Evolutionary conservation across 768 basidiomycete species (phyloP), one percentile per base, ranked within the genome.

Genomic region (Dentipellis sp.): DNA sequence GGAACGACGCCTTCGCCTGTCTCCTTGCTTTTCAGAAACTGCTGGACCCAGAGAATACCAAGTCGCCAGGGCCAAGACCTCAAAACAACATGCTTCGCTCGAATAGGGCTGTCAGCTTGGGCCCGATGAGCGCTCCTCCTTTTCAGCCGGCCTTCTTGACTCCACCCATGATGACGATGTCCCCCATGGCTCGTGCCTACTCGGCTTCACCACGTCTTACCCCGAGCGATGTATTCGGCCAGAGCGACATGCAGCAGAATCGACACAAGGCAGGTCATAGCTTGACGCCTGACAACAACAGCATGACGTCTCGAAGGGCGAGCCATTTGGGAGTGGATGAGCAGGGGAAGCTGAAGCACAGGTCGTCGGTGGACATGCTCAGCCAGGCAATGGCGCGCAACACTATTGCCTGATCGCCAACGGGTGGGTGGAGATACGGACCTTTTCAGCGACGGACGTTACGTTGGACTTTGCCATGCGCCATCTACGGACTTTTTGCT

Each of bases 1-100:
- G 89, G 12, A 92, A 92, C 66, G 84, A 88, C 59, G 85, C 90
- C 3, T 81, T 87, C 63, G 73, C 86, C 74, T 71, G 73, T 52
- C 76, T 92, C 29, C 80, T 86, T 42, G 80, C 75, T 11, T 72
- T 91, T 34, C 89, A 92, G 63, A 72, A 80, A 62, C 75, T 92
- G 39, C 67, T 88, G 11, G 83, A 85, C 53, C 84, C 82, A 0
- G 67, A 68, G 19, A 68, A 70, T 11, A 77, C 78, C 19, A 59
- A 62, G 42, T 48, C 62, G 6, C 70, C 69, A 34, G 12, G 58
- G 8, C 62, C 61, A 22, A 52, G 61, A 40, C 42, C 19, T 42
- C 40, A 23, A 19, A 55, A 57, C 11, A 21, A 40, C 5, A 12
- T 34, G 23, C 50, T 58, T 2, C 23, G 49, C 10, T 29, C 49